Evolutionary conservation across 345 rosid species (phyloP).

Genomic region (Eucalyptus paniculata): DNA sequence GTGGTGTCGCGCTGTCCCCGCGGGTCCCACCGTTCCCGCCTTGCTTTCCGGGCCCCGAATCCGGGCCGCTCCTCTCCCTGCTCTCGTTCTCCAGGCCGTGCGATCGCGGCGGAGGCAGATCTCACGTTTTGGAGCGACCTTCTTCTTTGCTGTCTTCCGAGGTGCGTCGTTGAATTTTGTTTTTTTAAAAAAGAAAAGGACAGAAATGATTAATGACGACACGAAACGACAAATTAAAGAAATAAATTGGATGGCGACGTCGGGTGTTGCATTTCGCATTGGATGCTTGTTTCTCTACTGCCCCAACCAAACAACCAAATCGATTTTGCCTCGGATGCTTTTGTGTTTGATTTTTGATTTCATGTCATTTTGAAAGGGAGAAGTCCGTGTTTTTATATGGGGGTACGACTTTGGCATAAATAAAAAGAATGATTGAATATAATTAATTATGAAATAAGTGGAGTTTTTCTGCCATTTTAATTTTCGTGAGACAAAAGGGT

Average conservation of each 20-base stretch:
- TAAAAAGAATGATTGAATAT: not conserved
- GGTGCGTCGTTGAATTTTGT: not conserved
- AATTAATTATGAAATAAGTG: not conserved
- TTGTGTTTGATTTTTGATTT: not conserved
- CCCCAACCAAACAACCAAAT: not conserved
- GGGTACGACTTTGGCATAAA: not conserved
- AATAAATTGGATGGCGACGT: not conserved
- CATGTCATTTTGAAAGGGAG: not conserved
- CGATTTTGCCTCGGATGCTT: not conserved
- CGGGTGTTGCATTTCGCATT: not conserved
- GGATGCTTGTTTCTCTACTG: not conserved
- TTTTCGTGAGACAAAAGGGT: fast-evolving
- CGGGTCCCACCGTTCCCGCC: not conserved
- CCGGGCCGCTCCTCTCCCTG: not conserved
- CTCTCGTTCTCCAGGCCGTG: not conserved
- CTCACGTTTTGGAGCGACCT: not conserved
- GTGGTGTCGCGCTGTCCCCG: not conserved
- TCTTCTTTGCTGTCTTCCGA: not conserved
- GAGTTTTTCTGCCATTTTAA: not conserved
- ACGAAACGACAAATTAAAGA: not conserved
- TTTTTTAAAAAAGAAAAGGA: fast-evolving
- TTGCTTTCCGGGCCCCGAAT: not conserved
- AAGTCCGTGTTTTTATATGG: not conserved
- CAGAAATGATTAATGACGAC: not conserved
- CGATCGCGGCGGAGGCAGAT: not conserved